Percentiles rank a stretch among this genome's conserved stretches.
Conservation (phyloP, 2,329 filamentous ascomycete genomes). For the Aspergillus hortae region DNA sequence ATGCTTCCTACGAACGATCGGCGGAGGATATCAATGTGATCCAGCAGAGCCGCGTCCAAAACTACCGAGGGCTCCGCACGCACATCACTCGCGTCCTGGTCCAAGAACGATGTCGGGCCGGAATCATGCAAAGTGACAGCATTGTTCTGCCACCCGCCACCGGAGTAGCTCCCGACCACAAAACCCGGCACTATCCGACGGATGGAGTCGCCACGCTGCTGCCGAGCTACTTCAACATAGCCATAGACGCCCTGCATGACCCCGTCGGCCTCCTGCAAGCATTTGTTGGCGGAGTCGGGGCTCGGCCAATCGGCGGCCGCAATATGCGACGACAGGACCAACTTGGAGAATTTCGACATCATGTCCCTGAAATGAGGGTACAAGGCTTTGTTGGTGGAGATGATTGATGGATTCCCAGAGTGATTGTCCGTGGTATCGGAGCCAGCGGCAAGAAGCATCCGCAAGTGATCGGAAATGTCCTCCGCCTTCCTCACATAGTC, state of each 20-base stretch:
- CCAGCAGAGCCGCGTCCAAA: slow-evolving; percentile 73
- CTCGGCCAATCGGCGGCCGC: slow-evolving; percentile 94
- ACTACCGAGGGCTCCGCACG: slow-evolving; percentile 66
- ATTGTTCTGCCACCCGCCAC: slow-evolving; percentile 81
- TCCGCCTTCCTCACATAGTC: slow-evolving; percentile 95
- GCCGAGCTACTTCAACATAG: slow-evolving; percentile 91
- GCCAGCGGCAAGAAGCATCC: slow-evolving; percentile 87
- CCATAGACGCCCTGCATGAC: slow-evolving; percentile 91
- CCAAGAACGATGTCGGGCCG: slow-evolving; percentile 67
- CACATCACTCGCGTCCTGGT: slow-evolving; percentile 78
- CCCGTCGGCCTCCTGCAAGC: slow-evolving; percentile 93
- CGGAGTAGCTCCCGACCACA: slow-evolving; percentile 75
- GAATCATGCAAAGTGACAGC: slow-evolving; percentile 62
- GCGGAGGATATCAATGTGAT: slow-evolving; percentile 81
- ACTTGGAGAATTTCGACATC: slow-evolving; percentile 99
- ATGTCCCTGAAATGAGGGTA: slow-evolving; percentile 98
- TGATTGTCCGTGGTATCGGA: slow-evolving; percentile 98
- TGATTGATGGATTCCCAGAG: slow-evolving; percentile 97
- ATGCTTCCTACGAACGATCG: slow-evolving; percentile 81
- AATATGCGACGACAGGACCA: slow-evolving; percentile 96
- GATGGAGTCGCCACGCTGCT: slow-evolving; percentile 90
- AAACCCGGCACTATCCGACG: slow-evolving; percentile 92
- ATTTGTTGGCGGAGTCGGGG: slow-evolving; percentile 90
- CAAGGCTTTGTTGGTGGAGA: slow-evolving; percentile 93
- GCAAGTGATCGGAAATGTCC: slow-evolving; percentile 94